Conservation (phyloP, 2,329 filamentous ascomycete species). For the Colletotrichum acutatum region DNA sequence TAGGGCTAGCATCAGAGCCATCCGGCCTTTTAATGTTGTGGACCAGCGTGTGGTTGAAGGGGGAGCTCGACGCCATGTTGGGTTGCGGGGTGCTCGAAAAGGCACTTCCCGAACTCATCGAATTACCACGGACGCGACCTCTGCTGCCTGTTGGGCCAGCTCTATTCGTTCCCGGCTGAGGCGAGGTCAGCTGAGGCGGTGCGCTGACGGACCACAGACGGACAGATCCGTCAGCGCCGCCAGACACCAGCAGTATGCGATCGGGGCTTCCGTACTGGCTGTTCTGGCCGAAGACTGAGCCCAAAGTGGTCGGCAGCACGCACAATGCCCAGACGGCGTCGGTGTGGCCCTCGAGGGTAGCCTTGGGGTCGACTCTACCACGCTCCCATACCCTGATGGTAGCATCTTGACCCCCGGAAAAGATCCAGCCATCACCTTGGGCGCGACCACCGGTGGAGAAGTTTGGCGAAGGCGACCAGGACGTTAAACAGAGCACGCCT, state of each 20-base stretch:
- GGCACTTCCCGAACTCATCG: constrained; percentile 92
- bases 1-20: constrained; percentile 77
- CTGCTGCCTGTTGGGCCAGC: constrained; percentile 68
- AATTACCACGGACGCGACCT: constrained; percentile 87
- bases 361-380: constrained; percentile 93
- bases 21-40: constrained; percentile 83
- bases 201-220: constrained; percentile 95
- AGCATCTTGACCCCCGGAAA: constrained; percentile 94
- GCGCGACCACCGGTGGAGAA: constrained; percentile 91
- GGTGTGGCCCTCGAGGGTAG: constrained; percentile 91
- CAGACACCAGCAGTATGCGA: constrained; percentile 89
- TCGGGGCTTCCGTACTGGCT: constrained; percentile 83
- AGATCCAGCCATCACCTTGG: constrained; percentile 96
- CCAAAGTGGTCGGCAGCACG: constrained; percentile 86
- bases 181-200: constrained; percentile 86
- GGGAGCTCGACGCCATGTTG: constrained; percentile 83
- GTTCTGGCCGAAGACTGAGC: constrained; percentile 81
- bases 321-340: constrained; percentile 97
- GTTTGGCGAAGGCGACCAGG: constrained; percentile 87
- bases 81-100: constrained; percentile 93
- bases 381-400: constrained; percentile 96
- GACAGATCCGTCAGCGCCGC: constrained; percentile 89
- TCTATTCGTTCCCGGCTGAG: constrained; percentile 72
- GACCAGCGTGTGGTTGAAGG: constrained; percentile 88
- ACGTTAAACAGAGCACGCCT: constrained; percentile 85